phyloP scores from a whole-genome alignment of 495 filamentous ascomycete species.

The Corynascus novoguineensis region DNA sequence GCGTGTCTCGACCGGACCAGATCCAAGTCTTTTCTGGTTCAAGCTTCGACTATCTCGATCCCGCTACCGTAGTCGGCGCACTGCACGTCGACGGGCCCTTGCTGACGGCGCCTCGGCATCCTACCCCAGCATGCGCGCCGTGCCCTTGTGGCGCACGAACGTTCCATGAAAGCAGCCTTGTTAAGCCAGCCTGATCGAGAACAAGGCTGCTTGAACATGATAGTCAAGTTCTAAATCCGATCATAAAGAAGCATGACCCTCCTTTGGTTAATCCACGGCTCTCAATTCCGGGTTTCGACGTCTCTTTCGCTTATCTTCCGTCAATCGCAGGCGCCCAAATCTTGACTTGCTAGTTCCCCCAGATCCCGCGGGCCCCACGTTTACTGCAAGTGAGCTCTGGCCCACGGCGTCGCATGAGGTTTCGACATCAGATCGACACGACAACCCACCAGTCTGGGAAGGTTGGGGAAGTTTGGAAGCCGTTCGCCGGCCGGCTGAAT shows the following conservation, averaged over 20 bases:
- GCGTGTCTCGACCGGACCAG: too few relatives aligned
- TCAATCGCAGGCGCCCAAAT: conserved; percentile 3
- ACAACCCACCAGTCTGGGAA: not conserved
- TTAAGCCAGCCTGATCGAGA: too few relatives aligned
- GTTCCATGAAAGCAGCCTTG: too few relatives aligned
- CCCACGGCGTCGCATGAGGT: conserved; percentile 5
- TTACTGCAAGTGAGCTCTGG: not conserved
- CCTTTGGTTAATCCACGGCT: not conserved
- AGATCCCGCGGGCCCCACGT: not conserved
- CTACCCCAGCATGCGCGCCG: not conserved
- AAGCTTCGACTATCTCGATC: not conserved
- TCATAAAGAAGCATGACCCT: not conserved
- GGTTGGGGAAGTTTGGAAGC: not conserved
- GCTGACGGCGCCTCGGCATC: too few relatives aligned
- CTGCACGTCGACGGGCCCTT: not conserved
- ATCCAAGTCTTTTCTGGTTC: not conserved
- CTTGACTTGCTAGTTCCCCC: not conserved
- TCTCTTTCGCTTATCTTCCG: conserved; percentile 11
- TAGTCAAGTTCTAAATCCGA: not conserved
- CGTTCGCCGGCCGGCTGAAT: conserved; percentile 21
- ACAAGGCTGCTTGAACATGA: not conserved
- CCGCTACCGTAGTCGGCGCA: not conserved
- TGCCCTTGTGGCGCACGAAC: not conserved
- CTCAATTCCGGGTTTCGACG: conserved; percentile 6
- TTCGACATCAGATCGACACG: conserved; percentile 11